Conservation (phyloP, 495 filamentous ascomycete species). For the Xanthoparmelia taractica region DNA sequence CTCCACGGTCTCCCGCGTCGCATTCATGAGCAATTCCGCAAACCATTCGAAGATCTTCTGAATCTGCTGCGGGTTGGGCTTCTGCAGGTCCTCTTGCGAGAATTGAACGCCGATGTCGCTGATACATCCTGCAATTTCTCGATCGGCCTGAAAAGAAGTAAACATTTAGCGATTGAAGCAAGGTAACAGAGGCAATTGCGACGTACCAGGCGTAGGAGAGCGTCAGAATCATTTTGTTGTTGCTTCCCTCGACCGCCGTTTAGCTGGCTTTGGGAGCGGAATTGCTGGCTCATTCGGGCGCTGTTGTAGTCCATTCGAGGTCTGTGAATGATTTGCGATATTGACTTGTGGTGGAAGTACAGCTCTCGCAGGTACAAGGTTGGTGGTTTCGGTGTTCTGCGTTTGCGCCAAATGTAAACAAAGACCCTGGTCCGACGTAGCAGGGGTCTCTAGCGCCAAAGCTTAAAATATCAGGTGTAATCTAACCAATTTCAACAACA, state of each 20-base stretch:
- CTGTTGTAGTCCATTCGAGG: conserved; percentile 31
- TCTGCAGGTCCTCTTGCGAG: conserved; percentile 78
- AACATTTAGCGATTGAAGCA: neutral
- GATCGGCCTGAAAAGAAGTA: conserved; percentile 48
- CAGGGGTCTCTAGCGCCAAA: neutral
- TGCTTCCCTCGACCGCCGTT: conserved; percentile 44
- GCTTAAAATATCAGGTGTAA: neutral
- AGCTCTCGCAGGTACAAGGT: neutral
- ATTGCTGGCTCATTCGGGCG: conserved; percentile 48
- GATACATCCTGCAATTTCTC: conserved; percentile 93
- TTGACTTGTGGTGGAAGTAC: neutral
- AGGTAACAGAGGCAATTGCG: neutral
- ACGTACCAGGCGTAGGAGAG: conserved; percentile 76
- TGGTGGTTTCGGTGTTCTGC: neutral
- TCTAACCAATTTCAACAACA: too few relatives aligned
- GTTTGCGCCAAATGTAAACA: conserved; percentile 14
- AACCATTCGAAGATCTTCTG: conserved; percentile 98
- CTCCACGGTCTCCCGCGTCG: conserved; percentile 81
- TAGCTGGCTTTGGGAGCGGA: conserved; percentile 33
- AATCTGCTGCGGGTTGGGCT: conserved; percentile 85
- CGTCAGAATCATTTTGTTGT: conserved; percentile 62
- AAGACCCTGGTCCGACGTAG: neutral
- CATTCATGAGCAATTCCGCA: conserved; percentile 84
- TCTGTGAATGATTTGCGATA: neutral
- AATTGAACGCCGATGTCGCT: conserved; percentile 90